Conservation (phyloP, 306 rosid species). For the Dryas octopetala region DNA sequence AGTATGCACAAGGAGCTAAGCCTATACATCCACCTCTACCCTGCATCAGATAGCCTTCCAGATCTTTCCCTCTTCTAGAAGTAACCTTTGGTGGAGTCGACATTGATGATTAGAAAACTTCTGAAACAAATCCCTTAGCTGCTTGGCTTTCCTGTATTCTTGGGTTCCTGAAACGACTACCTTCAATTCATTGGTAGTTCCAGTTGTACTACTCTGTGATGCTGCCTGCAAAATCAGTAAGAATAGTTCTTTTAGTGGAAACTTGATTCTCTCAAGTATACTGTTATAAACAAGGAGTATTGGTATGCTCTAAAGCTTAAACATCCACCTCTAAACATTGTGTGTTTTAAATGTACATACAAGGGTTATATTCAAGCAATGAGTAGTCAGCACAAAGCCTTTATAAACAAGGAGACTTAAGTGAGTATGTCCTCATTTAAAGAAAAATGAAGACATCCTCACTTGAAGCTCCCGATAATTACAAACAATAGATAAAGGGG, state of each 20-base stretch:
- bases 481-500: too few species aligned
- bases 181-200: slow-evolving; percentile 38
- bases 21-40: slow-evolving; percentile 2
- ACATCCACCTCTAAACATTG: too few species aligned
- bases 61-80: slow-evolving; percentile 43
- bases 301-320: too few species aligned
- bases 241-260: background rate
- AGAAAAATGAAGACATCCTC: too few species aligned
- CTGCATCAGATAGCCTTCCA: slow-evolving; percentile 9
- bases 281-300: too few species aligned
- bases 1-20: slow-evolving; percentile 1
- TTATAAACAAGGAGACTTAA: too few species aligned
- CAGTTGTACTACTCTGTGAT: slow-evolving; percentile 7
- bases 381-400: too few species aligned
- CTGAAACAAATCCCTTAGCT: slow-evolving; percentile 36
- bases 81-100: slow-evolving; percentile 45
- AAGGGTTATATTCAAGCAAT: too few species aligned
- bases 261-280: too few species aligned
- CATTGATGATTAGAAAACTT: slow-evolving; percentile 47
- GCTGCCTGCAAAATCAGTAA: slow-evolving; percentile 29
- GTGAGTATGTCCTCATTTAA: too few species aligned
- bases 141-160: slow-evolving; percentile 47
- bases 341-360: too few species aligned
- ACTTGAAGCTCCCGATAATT: too few species aligned
- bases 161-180: slow-evolving; percentile 40